Base-by-base conservation (phyloP, 75 land plant genomes). In the Sequoiadendron giganteum region DNA sequence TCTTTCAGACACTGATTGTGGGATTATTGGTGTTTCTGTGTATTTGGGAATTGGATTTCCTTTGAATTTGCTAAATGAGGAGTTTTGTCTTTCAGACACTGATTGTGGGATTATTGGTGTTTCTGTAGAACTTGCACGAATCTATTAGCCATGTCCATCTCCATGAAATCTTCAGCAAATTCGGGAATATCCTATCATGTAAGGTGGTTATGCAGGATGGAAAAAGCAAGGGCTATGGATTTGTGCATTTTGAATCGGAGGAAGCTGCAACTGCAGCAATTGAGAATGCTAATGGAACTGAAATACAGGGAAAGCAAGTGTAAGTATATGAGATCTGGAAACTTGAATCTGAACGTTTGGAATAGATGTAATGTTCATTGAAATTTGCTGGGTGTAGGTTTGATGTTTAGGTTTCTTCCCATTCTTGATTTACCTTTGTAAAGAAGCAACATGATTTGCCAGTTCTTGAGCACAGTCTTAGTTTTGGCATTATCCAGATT, bases 161-260 rank as follows among this genome's bases (percentile, higher is more conserved):
- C 14, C 91, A 93, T 86, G 93, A 92, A 13, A 89, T 85, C 54
- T 95, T 95, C 77, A 43, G 58, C 18, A 79, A 89, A 58, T 92
- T 87, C 85, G 96, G 96, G 47, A 89, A 89, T 25, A 93, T 95
- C 30, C 82, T 93, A 58, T 95, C 96, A 5, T 92, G 92, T 86
- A 95, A 95, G 88, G 94, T 95, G 21, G 94, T 84, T 52, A 76
- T 36, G 55, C 87, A 88, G 30, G 93, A 93, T 88, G 96, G 95
- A 36, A 93, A 89, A 86, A 95, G 95, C 88, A 93, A 86, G 83
- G 96, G 96, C 30, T 90, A 91, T 87, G 96, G 96, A 2, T 95
- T 93, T 88, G 94, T 95, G n/a, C 95, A 95, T 45, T 95, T 91
- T 90, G 93, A 93, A 2, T 86, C 95, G 72, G 94, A 94, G 28